Percentiles rank a stretch among this genome's conserved stretches.
Conservation (phyloP, 306 rosid species). For the Geum urbanum region DNA sequence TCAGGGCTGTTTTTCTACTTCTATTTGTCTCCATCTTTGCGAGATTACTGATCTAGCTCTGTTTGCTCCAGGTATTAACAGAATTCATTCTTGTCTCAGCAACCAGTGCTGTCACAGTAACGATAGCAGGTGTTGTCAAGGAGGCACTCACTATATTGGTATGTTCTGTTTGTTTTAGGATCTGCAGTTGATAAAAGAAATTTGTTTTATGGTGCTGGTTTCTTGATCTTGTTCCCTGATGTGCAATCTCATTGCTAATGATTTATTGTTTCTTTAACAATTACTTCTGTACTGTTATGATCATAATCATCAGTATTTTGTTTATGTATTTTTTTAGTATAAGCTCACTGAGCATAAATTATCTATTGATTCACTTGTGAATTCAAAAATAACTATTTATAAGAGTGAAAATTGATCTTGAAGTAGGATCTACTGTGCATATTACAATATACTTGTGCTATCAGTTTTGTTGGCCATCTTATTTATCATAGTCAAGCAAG, state of each 20-base stretch:
- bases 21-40: background rate
- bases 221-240: background rate
- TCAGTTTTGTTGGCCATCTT: background rate
- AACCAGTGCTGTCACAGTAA: slow-evolving; percentile 96
- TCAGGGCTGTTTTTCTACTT: background rate
- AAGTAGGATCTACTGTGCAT: background rate
- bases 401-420: background rate
- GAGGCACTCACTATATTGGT: slow-evolving; percentile 97
- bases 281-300: background rate
- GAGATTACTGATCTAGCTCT: slow-evolving; percentile 10
- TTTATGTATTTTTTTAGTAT: no score
- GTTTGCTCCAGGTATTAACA: slow-evolving; percentile 69
- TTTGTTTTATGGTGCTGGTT: slow-evolving; percentile 1
- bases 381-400: background rate
- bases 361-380: background rate
- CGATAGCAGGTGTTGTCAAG: slow-evolving; percentile 97
- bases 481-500: background rate
- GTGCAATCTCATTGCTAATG: background rate
- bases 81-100: slow-evolving; percentile 86
- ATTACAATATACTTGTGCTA: background rate
- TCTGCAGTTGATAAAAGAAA: slow-evolving; percentile 10
- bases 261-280: background rate
- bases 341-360: background rate
- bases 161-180: slow-evolving; percentile 25
- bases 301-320: background rate